Percentiles rank a stretch among this genome's conserved stretches.
Evolutionary conservation across 495 filamentous ascomycete genomes (phyloP).

Genomic region (Neurospora tetrasperma): DNA sequence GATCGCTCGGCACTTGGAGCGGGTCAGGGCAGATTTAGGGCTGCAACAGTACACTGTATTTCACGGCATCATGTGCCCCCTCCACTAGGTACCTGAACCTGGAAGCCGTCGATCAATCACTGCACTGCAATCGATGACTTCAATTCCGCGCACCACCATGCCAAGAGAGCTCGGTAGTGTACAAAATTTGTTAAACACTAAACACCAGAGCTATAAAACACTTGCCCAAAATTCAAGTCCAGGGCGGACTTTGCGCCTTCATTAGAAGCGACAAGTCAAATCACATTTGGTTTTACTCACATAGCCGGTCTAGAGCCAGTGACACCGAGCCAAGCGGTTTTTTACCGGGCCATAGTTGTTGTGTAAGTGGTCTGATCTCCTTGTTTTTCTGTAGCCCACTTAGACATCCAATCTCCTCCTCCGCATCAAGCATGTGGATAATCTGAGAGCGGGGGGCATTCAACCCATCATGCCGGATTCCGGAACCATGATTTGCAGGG

Average conservation of each 20-base stretch:
- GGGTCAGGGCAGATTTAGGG: not conserved
- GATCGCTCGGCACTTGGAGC: not conserved
- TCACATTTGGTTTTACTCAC: not conserved
- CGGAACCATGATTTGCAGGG: not conserved
- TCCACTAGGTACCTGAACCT: not conserved
- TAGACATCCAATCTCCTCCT: not conserved
- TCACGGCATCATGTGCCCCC: not conserved
- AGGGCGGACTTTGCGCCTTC: not conserved
- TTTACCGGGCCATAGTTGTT: not conserved
- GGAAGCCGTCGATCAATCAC: not conserved
- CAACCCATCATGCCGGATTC: not conserved
- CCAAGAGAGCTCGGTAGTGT: not conserved
- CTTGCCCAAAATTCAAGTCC: not conserved
- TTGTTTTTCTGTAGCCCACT: not conserved
- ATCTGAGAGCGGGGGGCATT: not conserved
- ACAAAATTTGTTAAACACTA: not conserved
- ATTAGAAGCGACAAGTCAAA: not conserved
- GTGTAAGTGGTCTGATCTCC: not conserved
- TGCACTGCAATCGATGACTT: not conserved
- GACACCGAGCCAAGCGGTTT: not conserved
- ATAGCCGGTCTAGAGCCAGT: not conserved
- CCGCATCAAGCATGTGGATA: not conserved
- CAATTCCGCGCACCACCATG: not conserved
- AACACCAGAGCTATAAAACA: not conserved
- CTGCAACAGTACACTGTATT: not conserved